Conservation (phyloP, 192 early-diverging fungal species). For the Coemansia sp. region DNA sequence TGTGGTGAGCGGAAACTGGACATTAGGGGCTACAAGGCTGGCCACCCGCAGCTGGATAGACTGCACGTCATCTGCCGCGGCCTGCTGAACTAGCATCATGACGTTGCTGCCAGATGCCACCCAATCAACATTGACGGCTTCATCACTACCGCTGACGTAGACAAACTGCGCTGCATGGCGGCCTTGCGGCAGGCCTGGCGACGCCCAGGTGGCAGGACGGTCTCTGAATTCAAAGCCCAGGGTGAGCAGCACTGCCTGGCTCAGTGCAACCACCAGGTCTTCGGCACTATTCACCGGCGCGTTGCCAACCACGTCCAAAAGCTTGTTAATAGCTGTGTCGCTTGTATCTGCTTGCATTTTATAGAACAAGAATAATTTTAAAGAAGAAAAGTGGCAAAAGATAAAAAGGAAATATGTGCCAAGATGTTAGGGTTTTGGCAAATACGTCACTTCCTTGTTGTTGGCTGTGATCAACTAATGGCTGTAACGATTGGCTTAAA, state of each 20-base stretch:
- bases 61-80: background rate
- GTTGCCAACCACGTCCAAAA: constrained; percentile 18
- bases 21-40: constrained; percentile 2
- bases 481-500: background rate
- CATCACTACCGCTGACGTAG: constrained; percentile 3
- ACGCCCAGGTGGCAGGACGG: constrained; percentile 11
- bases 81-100: constrained; percentile 19
- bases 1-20: constrained; percentile 20
- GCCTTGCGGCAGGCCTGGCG: constrained; percentile 28
- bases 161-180: constrained; percentile 8
- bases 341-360: constrained; percentile 2
- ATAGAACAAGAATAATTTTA: background rate
- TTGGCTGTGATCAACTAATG: background rate
- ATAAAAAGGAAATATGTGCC: too few relatives aligned
- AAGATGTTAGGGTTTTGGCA: background rate
- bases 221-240: constrained; percentile 17
- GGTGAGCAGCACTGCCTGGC: constrained; percentile 26
- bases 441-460: background rate
- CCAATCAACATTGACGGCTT: constrained; percentile 25
- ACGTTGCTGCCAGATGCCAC: constrained; percentile 19
- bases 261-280: constrained; percentile 37
- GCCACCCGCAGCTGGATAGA: constrained; percentile 14
- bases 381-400: too few relatives aligned
- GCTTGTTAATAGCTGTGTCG: constrained; percentile 3
- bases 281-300: constrained; percentile 15